Conservation (phyloP, 225 moss, liverwort and hornwort species). For the Straminergon stramineum region DNA sequence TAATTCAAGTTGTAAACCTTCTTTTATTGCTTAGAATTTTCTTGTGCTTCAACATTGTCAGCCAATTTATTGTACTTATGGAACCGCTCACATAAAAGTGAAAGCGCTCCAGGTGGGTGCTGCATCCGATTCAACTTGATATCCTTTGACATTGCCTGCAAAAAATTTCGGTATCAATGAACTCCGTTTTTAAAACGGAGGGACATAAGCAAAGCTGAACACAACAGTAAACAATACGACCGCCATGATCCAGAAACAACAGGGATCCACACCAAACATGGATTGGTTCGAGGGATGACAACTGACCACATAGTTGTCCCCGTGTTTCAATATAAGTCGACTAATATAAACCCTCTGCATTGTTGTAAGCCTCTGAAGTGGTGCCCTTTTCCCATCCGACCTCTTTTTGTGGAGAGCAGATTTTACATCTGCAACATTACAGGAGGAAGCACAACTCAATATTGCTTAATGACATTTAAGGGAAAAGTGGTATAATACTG, state of each 20-base stretch:
- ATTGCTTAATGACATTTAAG: neutral
- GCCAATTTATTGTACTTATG: conserved; percentile 52
- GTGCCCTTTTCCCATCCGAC: conserved; percentile 83
- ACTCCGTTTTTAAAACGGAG: neutral
- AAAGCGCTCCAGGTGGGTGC: conserved; percentile 61
- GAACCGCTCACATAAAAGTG: conserved; percentile 61
- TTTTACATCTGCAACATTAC: conserved; percentile 55
- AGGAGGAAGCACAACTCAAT: neutral
- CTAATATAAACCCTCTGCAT: conserved; percentile 85
- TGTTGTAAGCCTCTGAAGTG: conserved; percentile 71
- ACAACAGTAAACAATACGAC: neutral
- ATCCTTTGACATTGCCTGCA: conserved; percentile 86
- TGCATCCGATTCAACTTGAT: conserved; percentile 92
- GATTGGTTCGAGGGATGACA: neutral
- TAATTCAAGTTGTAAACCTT: neutral
- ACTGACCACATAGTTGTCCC: conserved; percentile 54
- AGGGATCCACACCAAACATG: neutral
- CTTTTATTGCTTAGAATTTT: neutral
- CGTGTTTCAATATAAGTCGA: conserved; percentile 69
- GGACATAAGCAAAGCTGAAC: neutral
- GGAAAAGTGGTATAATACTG: neutral
- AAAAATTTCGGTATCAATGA: neutral
- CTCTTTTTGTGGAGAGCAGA: conserved; percentile 82
- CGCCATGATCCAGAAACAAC: neutral
- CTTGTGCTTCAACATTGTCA: neutral